phyloP scores from a whole-genome alignment of 805 yeast genomes.

The Sungouiella thailandica region DNA sequence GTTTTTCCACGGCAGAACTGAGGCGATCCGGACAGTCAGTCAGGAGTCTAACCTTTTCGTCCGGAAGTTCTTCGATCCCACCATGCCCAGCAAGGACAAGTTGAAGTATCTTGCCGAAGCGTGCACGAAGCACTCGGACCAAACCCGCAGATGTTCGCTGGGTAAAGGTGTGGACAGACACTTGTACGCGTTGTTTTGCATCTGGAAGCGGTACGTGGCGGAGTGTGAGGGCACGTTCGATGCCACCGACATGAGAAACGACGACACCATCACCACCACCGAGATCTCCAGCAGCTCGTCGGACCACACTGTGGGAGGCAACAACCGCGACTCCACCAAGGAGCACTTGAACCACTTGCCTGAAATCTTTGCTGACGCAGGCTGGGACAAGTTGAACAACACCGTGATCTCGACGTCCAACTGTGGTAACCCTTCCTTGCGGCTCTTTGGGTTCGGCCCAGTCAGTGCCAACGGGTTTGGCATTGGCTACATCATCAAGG shows the following conservation, averaged over 20 bases:
- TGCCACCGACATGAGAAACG: constrained; percentile 6
- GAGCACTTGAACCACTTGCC: constrained; percentile 45
- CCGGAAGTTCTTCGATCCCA: constrained; percentile 72
- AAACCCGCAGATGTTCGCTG: constrained; percentile 61
- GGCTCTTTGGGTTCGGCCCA: constrained; percentile 58
- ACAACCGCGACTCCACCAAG: constrained; percentile 12
- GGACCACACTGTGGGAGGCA: constrained; percentile 27
- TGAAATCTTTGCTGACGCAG: constrained; percentile 72
- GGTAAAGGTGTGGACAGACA: constrained; percentile 95
- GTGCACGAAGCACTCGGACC: constrained; percentile 61
- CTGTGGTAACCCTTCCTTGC: constrained; percentile 57
- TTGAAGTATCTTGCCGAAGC: constrained; percentile 59
- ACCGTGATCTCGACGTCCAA: constrained; percentile 58
- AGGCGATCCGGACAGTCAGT: constrained; percentile 83
- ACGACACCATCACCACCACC: constrained; percentile 7
- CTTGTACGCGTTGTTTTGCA: constrained; percentile 78
- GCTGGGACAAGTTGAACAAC: constrained; percentile 83
- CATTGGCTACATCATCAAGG: constrained; percentile 50
- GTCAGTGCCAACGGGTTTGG: constrained; percentile 57
- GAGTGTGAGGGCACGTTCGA: constrained; percentile 10
- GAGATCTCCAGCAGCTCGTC: constrained; percentile 17
- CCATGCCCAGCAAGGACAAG: constrained; percentile 54
- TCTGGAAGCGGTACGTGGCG: constrained; percentile 67
- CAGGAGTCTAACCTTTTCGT: constrained; percentile 77
- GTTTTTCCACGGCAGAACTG: constrained; percentile 88